Conservation (phyloP, 306 rosid genomes). For the barrel medic (Medicago truncatula) region MtrunA17r5.0-ANR NC_053049.1:38177501-38178000, state of each 20-base stretch:
- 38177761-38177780: constrained; percentile 4
- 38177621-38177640: too few species aligned
- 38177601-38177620: not conserved
- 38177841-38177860: not conserved
- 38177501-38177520: not conserved
- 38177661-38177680: not conserved
- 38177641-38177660: not conserved
- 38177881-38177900: constrained; percentile 32
- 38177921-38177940: constrained; percentile 76
- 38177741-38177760: not conserved
- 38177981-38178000: constrained; percentile 93
- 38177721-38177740: not conserved
- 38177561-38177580: not conserved
- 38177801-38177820: not conserved
- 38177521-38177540: not conserved
- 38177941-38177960: constrained; percentile 71
- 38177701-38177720: not conserved
- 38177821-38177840: not conserved
- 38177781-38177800: not conserved
- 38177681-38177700: not conserved
- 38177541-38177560: not conserved
- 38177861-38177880: constrained; percentile 5
- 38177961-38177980: constrained; percentile 77
- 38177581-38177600: constrained; percentile 6
- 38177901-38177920: constrained; percentile 66